A percentile compares a stretch with the other conserved stretches of the same genome.
phyloP scores from a whole-genome alignment of 2,329 filamentous ascomycete species.

The Sarocladiaceae sp. region DNA sequence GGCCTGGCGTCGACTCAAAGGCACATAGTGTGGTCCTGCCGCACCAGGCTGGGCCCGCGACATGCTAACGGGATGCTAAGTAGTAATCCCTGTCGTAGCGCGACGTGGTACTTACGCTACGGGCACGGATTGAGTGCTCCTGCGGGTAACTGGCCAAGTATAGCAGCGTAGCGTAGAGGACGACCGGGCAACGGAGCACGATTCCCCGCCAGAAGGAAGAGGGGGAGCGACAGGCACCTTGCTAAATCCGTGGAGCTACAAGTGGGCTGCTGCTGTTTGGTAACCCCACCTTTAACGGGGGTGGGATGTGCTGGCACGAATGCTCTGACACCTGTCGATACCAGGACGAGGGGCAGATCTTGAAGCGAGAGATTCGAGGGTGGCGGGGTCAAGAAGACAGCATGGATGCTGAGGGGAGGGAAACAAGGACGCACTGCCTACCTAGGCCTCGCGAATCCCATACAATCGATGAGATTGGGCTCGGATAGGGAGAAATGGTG shows the following conservation, averaged over 20 bases:
- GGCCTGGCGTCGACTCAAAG: too few relatives aligned
- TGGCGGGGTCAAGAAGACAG: background rate
- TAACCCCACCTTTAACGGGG: conserved; percentile 1
- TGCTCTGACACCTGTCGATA: conserved; percentile 4
- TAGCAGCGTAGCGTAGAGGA: too few relatives aligned
- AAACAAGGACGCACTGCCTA: too few relatives aligned
- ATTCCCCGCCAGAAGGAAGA: conserved; percentile 6
- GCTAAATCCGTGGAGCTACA: conserved; percentile 5
- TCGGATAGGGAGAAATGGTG: background rate
- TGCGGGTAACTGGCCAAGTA: too few relatives aligned
- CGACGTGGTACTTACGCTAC: background rate
- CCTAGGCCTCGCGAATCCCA: too few relatives aligned
- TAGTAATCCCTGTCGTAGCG: background rate
- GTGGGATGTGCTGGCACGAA: conserved; percentile 6
- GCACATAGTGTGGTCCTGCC: too few relatives aligned
- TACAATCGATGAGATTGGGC: background rate
- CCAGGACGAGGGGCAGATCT: background rate
- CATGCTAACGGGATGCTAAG: background rate
- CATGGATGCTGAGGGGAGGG: too few relatives aligned
- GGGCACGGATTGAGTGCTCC: background rate
- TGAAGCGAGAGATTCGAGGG: background rate
- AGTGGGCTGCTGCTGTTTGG: background rate
- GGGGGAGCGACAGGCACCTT: conserved; percentile 8
- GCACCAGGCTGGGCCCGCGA: background rate
- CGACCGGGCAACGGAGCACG: background rate